These are phyloP conservation scores for Tetrahymena borealis DNA, from an alignment of 73 alveolate genomes.

Conservation along the genomic window DNA sequence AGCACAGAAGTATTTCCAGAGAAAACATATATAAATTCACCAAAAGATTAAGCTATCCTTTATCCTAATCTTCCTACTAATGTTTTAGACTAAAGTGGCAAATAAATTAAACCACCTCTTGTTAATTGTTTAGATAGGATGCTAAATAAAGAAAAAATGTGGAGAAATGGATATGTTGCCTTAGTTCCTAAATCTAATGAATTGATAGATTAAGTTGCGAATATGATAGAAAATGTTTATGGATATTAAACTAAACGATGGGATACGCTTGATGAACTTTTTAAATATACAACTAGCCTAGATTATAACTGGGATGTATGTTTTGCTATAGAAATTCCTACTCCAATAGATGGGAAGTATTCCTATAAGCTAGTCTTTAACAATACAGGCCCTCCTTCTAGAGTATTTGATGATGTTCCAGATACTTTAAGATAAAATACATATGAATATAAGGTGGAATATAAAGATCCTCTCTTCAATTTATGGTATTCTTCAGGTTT, in stretches of 20 bases:
- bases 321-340: background rate
- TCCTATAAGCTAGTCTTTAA: background rate
- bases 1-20: background rate
- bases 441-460: background rate
- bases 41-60: background rate
- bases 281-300: background rate
- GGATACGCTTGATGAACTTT: background rate
- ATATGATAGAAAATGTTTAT: background rate
- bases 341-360: background rate
- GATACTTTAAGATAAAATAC: background rate
- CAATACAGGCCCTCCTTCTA: background rate
- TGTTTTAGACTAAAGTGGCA: background rate
- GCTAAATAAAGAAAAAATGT: background rate
- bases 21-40: background rate
- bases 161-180: conserved; percentile 35
- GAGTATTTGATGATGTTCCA: background rate
- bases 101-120: background rate
- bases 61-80: background rate
- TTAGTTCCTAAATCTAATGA: background rate
- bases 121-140: conserved; percentile 4
- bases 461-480: background rate
- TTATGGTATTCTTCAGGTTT: background rate
- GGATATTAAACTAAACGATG: background rate
- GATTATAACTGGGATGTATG: background rate
- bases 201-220: background rate